These are phyloP conservation scores for Stagonosporopsis vannaccii DNA, from an alignment of 2,329 filamentous ascomycete genomes.

Conservation along the genomic window DNA sequence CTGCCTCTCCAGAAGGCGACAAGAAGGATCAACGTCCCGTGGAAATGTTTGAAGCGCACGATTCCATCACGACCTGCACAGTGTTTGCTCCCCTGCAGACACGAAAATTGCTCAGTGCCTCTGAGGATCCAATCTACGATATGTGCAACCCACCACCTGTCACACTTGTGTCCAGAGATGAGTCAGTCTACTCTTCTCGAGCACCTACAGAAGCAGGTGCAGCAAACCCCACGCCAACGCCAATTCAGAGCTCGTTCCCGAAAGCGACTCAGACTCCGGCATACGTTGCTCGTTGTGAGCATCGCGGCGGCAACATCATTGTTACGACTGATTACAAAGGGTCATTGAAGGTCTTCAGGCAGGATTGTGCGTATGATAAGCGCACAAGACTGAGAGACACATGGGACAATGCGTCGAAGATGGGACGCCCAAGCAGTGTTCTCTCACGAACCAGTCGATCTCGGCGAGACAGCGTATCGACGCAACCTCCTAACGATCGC, in stretches of 20 bases:
- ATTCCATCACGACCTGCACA: conserved; percentile 87
- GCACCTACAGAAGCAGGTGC: conserved; percentile 54
- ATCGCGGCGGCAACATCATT: conserved; percentile 86
- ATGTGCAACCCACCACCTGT: conserved; percentile 94
- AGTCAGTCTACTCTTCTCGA: conserved; percentile 62
- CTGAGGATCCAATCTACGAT: conserved; percentile 93
- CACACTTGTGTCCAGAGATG: conserved; percentile 76
- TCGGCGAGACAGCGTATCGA: conserved; percentile 55
- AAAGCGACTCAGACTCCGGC: conserved; percentile 71
- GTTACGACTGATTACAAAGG: conserved; percentile 89
- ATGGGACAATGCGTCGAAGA: conserved; percentile 74
- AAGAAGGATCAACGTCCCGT: conserved; percentile 81
- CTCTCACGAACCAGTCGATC: conserved; percentile 60
- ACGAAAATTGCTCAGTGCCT: conserved; percentile 77
- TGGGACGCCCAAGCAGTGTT: conserved; percentile 61
- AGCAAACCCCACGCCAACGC: conserved; percentile 42
- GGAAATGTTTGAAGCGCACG: conserved; percentile 91
- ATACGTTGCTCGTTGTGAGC: conserved; percentile 77
- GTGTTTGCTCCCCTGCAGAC: conserved; percentile 83
- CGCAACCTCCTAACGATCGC: conserved; percentile 69
- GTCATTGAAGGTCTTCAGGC: conserved; percentile 90
- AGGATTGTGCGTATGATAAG: conserved; percentile 88
- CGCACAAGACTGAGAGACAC: conserved; percentile 67
- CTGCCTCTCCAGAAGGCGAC: conserved; percentile 65
- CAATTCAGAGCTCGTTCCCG: conserved; percentile 46